Conservation (phyloP, 139 green algal species). For the Volvox africanus region DNA sequence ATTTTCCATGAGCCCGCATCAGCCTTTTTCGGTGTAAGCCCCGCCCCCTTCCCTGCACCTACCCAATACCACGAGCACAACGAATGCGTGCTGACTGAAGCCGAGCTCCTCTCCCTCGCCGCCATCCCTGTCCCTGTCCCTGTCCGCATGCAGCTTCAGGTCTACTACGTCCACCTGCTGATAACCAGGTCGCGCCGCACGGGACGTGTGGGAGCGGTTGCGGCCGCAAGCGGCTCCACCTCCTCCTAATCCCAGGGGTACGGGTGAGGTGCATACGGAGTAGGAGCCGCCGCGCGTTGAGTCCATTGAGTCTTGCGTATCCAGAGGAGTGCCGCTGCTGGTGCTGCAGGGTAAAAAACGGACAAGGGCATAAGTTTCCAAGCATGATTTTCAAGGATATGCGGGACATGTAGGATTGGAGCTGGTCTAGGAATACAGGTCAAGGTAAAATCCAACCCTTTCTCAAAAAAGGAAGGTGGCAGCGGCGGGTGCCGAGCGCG, state of each 20-base stretch:
- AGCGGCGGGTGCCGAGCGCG: no score
- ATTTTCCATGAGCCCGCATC: no score
- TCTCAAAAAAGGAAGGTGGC: no score
- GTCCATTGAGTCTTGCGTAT: background rate
- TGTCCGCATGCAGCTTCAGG: slow-evolving; percentile 32
- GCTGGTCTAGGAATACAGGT: no score
- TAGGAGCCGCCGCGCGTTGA: background rate
- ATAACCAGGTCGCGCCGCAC: background rate
- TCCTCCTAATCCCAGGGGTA: background rate
- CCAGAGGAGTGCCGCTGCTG: background rate
- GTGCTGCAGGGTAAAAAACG: background rate
- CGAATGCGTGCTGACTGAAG: slow-evolving; percentile 51
- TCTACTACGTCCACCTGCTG: slow-evolving; percentile 54
- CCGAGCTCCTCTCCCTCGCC: slow-evolving; percentile 1
- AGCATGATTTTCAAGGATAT: background rate
- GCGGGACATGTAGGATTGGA: no score
- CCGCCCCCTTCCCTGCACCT: background rate
- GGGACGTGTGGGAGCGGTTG: background rate
- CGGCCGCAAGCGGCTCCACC: background rate
- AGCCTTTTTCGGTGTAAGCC: no score
- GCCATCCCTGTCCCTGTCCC: background rate
- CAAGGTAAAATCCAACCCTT: no score
- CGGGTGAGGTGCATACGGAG: background rate
- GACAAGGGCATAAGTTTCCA: background rate
- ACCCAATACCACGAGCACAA: slow-evolving; percentile 60